phyloP scores from a whole-genome alignment of 2,329 filamentous ascomycete genomes.

The Huntiella abstrusa region DNA sequence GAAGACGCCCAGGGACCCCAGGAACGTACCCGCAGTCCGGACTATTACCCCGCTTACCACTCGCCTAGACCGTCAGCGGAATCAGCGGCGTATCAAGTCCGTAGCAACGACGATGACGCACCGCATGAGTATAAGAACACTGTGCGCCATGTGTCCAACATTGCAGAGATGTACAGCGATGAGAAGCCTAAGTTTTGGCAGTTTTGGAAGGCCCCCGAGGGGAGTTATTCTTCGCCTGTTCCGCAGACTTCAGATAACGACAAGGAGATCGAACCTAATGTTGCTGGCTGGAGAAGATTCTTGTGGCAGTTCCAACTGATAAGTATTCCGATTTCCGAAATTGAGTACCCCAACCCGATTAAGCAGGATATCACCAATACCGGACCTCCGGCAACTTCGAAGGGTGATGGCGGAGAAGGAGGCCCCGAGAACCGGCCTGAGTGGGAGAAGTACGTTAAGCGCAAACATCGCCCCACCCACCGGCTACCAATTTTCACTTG shows the following conservation, averaged over 20 bases:
- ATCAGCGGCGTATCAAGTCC: conserved; percentile 4
- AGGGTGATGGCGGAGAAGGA: conserved; percentile 36
- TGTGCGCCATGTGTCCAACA: conserved; percentile 29
- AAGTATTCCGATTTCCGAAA: conserved; percentile 20
- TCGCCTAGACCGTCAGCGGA: conserved; percentile 6
- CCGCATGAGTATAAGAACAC: conserved; percentile 25
- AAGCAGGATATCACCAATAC: conserved; percentile 31
- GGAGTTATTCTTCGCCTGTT: conserved; percentile 41
- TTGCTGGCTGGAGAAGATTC: conserved; percentile 26
- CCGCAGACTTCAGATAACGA: conserved; percentile 34
- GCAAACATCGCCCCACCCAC: conserved; percentile 71
- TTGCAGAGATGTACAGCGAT: conserved; percentile 29
- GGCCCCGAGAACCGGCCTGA: conserved; percentile 28
- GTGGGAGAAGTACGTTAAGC: conserved; percentile 70
- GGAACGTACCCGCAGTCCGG: conserved; percentile 11
- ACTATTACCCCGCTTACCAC: conserved; percentile 13
- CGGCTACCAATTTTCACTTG: conserved; percentile 43
- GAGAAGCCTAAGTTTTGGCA: conserved; percentile 36
- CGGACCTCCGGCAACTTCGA: not conserved
- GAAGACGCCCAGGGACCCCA: conserved; percentile 9
- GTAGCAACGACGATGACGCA: conserved; percentile 1
- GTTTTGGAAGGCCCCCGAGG: conserved; percentile 45
- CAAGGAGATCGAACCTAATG: conserved; percentile 18
- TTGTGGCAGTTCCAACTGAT: conserved; percentile 7
- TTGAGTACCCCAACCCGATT: conserved; percentile 43